Evolutionary conservation across 2,329 filamentous ascomycete species (phyloP).

Genomic region (Didymella glomerata): DNA sequence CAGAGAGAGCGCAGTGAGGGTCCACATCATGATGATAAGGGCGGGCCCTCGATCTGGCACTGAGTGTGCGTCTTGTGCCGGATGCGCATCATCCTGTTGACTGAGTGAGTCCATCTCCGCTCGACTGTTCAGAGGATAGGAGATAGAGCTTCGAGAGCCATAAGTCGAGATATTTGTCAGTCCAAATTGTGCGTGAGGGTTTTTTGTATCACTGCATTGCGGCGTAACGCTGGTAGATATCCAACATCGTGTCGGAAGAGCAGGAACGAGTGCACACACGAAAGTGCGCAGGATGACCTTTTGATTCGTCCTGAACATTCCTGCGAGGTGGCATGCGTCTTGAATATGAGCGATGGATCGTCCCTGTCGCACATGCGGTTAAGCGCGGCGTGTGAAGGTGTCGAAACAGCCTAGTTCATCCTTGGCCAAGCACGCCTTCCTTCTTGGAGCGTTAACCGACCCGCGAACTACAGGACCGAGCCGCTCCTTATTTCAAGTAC

Average conservation of each 20-base stretch:
- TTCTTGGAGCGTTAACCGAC: background rate
- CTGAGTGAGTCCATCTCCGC: background rate
- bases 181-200: background rate
- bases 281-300: background rate
- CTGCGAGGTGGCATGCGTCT: background rate
- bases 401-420: constrained; percentile 4
- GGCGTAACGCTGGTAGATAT: background rate
- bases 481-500: constrained; percentile 8
- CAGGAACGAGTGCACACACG: background rate
- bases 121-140: background rate
- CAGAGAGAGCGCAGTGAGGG: constrained; percentile 2
- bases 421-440: constrained; percentile 2
- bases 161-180: background rate
- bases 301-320: background rate
- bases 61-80: background rate
- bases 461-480: constrained; percentile 5
- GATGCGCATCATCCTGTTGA: background rate
- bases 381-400: background rate
- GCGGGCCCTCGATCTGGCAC: constrained; percentile 13
- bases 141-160: background rate
- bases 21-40: constrained; percentile 14
- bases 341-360: background rate
- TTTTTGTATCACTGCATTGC: background rate
- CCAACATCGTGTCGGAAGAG: background rate
- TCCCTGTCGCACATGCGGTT: background rate